Conservation (phyloP, 2,329 filamentous ascomycete genomes). For the Aspergillus calidoustus region DNA sequence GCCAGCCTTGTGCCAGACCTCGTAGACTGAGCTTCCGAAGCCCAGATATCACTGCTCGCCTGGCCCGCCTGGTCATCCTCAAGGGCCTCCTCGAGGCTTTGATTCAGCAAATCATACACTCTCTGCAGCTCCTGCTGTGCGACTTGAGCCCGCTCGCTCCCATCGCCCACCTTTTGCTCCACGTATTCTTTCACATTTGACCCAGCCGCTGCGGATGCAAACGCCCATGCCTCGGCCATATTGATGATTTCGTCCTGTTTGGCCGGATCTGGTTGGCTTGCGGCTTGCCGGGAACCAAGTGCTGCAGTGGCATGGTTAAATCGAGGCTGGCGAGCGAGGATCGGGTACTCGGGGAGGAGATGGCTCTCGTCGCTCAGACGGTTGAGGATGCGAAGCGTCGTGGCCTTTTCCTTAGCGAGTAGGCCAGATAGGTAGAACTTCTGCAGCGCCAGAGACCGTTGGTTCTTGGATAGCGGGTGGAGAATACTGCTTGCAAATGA, state of each 20-base stretch:
- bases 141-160: constrained; percentile 35
- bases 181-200: constrained; percentile 38
- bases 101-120: constrained; percentile 41
- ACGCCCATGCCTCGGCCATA: constrained; percentile 46
- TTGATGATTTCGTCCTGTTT: constrained; percentile 38
- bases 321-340: constrained; percentile 40
- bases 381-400: constrained; percentile 41
- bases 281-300: constrained; percentile 28
- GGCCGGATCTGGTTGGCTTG: constrained; percentile 22
- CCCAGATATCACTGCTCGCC: constrained; percentile 37
- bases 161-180: constrained; percentile 37
- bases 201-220: constrained; percentile 42
- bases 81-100: constrained; percentile 35
- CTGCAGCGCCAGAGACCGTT: constrained; percentile 43
- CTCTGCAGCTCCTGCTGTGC: constrained; percentile 36
- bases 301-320: constrained; percentile 40
- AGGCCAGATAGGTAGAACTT: constrained; percentile 43
- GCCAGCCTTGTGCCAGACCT: constrained; percentile 23
- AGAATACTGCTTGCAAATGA: constrained; percentile 39
- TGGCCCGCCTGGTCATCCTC: constrained; percentile 22
- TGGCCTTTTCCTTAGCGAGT: constrained; percentile 45
- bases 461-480: constrained; percentile 40
- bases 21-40: constrained; percentile 33
- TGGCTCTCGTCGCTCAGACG: constrained; percentile 49
- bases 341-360: constrained; percentile 48